These are phyloP conservation scores for Sphaerulina populicola DNA, from an alignment of 2,329 filamentous ascomycete genomes.

Conservation along the genomic window DNA sequence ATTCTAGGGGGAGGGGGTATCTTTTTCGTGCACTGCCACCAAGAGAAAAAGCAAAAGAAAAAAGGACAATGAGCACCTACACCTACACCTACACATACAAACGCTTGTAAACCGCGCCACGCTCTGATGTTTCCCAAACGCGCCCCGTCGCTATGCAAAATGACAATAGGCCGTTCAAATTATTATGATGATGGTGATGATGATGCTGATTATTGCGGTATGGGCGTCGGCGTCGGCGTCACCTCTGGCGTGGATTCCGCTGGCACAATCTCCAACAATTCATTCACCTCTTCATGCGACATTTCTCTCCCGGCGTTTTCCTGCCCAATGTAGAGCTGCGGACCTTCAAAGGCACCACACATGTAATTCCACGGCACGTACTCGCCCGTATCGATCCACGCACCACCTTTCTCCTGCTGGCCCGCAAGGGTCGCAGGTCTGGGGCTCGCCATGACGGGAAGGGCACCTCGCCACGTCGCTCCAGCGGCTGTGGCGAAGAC, in stretches of 20 bases:
- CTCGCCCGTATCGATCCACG: conserved; percentile 15
- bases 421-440: conserved; percentile 3
- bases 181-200: too few species aligned
- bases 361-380: conserved; percentile 17
- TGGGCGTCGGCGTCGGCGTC: not conserved
- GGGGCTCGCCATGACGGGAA: conserved; percentile 8
- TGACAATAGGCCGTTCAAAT: too few species aligned
- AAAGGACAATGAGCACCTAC: too few species aligned
- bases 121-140: not conserved
- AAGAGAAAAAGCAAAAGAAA: too few species aligned
- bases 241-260: not conserved
- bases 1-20: not conserved
- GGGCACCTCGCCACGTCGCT: conserved; percentile 11
- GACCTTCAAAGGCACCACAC: conserved; percentile 15
- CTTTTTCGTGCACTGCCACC: not conserved
- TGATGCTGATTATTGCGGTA: too few species aligned
- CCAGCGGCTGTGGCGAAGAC: conserved; percentile 9
- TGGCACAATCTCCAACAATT: not conserved
- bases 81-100: not conserved
- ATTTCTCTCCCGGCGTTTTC: conserved; percentile 8
- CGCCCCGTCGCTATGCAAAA: conserved; percentile 6
- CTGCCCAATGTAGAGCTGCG: conserved; percentile 10
- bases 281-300: not conserved
- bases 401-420: conserved; percentile 18
- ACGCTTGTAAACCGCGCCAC: not conserved